A percentile compares a stretch with the other conserved stretches of the same genome.
These are phyloP conservation scores for Coffea humblotiana DNA, from an alignment of 305 asterid genomes.

Conservation along the genomic window DNA sequence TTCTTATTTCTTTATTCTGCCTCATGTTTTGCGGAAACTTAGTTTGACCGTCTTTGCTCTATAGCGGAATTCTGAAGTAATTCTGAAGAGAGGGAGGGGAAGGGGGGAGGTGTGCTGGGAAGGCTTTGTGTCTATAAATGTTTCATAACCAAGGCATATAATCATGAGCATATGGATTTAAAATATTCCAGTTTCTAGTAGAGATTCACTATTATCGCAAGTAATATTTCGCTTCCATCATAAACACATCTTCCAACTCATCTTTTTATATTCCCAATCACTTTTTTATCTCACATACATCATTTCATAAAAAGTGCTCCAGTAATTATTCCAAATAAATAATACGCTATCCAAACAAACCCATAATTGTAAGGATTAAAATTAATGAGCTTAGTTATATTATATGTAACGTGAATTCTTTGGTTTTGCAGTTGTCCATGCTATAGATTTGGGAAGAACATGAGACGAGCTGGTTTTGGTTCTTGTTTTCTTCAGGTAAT, in stretches of 20 bases:
- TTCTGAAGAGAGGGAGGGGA: background rate
- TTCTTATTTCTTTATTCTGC: background rate
- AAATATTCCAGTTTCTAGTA: slow-evolving; percentile 1
- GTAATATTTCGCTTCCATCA: too few relatives aligned
- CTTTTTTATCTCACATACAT: too few relatives aligned
- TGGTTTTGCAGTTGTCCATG: slow-evolving; percentile 81
- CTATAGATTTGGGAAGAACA: slow-evolving; percentile 93
- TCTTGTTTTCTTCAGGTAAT: slow-evolving; percentile 84
- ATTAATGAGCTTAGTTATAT: background rate
- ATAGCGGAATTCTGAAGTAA: background rate
- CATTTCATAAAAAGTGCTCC: too few relatives aligned
- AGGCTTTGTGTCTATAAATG: background rate
- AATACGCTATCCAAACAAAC: too few relatives aligned
- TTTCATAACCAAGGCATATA: background rate
- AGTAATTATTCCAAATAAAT: too few relatives aligned
- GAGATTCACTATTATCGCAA: slow-evolving; percentile 10
- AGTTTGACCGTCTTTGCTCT: background rate
- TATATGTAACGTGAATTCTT: slow-evolving; percentile 24
- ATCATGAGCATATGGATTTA: background rate
- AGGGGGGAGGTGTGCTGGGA: background rate
- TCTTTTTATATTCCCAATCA: too few relatives aligned
- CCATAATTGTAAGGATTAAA: slow-evolving; percentile 4
- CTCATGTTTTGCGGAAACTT: background rate
- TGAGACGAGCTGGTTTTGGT: slow-evolving; percentile 92
- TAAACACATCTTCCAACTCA: too few relatives aligned